Evolutionary conservation across 2,329 filamentous ascomycete species (phyloP), one percentile per base, ranked within the genome.

Genomic region (Nigrospora oryzae): DNA sequence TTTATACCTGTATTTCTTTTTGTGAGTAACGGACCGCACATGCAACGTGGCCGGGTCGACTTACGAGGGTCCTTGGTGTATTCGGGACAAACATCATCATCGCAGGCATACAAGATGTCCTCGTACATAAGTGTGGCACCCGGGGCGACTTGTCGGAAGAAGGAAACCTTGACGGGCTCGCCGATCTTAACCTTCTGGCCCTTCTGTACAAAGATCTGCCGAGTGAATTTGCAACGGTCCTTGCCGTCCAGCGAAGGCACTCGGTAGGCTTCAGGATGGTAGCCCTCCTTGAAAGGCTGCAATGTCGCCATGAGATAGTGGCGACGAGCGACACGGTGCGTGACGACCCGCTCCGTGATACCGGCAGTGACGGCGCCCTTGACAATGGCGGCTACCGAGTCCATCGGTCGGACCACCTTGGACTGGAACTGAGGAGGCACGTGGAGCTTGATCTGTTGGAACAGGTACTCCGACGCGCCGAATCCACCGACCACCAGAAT

Each of bases 281-380:
- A 94, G 15, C 93, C 93, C 65, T 97, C 93, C 69, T 97, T 97
- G 76, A 98, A 98, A 1, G 93, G 93, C 64, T 98, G 93, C 31
- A 98, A 77, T 2, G 93, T 98, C 36, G 91, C 93, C 93, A 98
- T 97, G 58, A 98, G 87, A 68, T 98, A 98, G 69, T 98, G 93
- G 50, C 93, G 83, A 72, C 93, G 86, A 39, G 93, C 93, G 47
- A 98, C 89, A 76, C 93, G 91, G 60, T 95, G 93, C 13, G 93
- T 98, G 61, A 98, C 83, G 56, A 98, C 88, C 51, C 91, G 83
- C 69, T 98, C 93, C 0, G 91, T 96, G 61, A 98, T 97, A 71
- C 93, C 93, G 42, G 93, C 91, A 3, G 93, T 45, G 11, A 45
- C 38, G 10, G 38, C 43, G 15, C 38, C 36, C 33, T 45, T 45